Evolutionary conservation across 148 eudicot species (phyloP).

Genomic region (Cornus suecica): DNA sequence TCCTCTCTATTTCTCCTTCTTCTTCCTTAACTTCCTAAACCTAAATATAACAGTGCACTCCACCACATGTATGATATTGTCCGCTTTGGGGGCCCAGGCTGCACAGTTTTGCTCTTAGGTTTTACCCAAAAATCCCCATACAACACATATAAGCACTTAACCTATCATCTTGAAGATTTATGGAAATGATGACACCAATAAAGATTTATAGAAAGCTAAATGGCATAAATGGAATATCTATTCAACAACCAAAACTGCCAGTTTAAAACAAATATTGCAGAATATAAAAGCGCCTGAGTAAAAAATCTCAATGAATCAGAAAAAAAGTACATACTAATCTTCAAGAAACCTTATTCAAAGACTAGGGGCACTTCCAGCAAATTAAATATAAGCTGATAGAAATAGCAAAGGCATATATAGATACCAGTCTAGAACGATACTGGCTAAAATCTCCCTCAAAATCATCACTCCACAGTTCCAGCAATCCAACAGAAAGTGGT

Average conservation of each 20-base stretch:
- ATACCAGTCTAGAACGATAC: slow-evolving; percentile 89
- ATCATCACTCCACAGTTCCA: slow-evolving; percentile 94
- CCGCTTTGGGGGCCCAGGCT: no score
- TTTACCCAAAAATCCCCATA: no score
- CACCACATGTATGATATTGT: no score
- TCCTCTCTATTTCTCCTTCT: no score
- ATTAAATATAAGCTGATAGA: background rate
- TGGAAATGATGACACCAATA: no score
- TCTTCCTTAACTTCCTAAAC: no score
- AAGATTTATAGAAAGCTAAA: background rate
- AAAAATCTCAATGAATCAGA: background rate
- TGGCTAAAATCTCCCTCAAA: slow-evolving; percentile 92
- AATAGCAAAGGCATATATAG: slow-evolving; percentile 6
- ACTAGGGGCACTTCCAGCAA: background rate
- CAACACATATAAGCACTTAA: no score
- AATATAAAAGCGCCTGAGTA: background rate
- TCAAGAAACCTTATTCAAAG: background rate
- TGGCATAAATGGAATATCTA: background rate
- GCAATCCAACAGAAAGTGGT: slow-evolving; percentile 46
- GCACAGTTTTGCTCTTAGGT: no score
- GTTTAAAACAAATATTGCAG: background rate
- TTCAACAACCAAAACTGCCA: background rate
- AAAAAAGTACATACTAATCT: no score
- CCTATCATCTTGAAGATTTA: no score
- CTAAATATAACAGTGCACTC: no score